These are phyloP conservation scores for Penicillium verrucosum DNA, from an alignment of 2,329 filamentous ascomycete species.

Conservation along the genomic window DNA sequence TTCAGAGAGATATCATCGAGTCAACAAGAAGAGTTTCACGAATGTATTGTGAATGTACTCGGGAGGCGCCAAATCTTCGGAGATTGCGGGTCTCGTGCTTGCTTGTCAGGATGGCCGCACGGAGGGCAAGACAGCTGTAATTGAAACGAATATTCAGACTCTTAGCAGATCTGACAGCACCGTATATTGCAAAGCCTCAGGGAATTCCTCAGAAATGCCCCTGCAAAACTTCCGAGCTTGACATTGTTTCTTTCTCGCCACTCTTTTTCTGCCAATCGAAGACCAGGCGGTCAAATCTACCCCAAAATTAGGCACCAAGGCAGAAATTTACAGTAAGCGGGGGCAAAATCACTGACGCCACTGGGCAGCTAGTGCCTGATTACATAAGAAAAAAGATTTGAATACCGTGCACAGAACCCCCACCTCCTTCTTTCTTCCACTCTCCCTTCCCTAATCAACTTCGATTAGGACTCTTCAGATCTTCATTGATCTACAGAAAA, in stretches of 20 bases:
- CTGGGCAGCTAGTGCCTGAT: slow-evolving; percentile 22
- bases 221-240: not conserved
- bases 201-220: not conserved
- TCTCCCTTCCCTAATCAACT: slow-evolving; percentile 6
- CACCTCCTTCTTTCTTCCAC: slow-evolving; percentile 17
- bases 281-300: slow-evolving; percentile 7
- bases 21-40: not conserved
- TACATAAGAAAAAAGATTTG: slow-evolving; percentile 24
- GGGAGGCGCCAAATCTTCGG: not conserved
- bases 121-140: not conserved
- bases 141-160: not conserved
- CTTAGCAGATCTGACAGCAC: not conserved
- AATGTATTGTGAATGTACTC: not conserved
- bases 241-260: not conserved
- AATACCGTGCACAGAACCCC: slow-evolving; percentile 16
- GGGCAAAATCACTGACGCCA: slow-evolving; percentile 10
- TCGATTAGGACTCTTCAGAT: slow-evolving; percentile 17
- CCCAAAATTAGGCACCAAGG: not conserved
- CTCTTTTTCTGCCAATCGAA: slow-evolving; percentile 1
- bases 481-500: slow-evolving; percentile 17
- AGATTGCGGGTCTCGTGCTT: not conserved
- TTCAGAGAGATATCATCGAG: not conserved
- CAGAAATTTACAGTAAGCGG: not conserved
- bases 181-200: not conserved
- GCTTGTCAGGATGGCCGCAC: not conserved